Conservation (phyloP, 2,329 filamentous ascomycete genomes). For the Aspergillus sp. region DNA sequence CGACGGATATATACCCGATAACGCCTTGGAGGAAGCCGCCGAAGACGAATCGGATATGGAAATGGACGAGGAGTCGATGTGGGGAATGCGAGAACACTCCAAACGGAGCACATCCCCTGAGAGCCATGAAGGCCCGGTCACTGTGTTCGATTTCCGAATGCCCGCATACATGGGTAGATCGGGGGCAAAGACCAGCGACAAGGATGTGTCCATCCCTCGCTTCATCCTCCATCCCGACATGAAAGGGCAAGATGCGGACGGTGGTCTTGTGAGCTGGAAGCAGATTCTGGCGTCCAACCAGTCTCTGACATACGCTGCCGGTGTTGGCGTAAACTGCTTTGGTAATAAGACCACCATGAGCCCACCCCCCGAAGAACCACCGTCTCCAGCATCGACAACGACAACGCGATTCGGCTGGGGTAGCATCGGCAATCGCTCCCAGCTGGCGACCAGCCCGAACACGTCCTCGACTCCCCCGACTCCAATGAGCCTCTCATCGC, state of each 20-base stretch:
- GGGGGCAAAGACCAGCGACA: slow-evolving; percentile 22
- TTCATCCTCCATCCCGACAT: slow-evolving; percentile 45
- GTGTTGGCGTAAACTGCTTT: slow-evolving; percentile 33
- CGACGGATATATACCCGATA: slow-evolving; percentile 36
- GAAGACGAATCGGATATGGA: slow-evolving; percentile 33
- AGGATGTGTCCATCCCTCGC: slow-evolving; percentile 34
- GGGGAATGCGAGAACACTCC: slow-evolving; percentile 24
- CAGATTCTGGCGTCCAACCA: slow-evolving; percentile 43
- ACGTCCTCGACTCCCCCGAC: slow-evolving; percentile 33
- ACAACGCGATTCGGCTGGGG: slow-evolving; percentile 36
- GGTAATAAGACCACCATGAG: slow-evolving; percentile 21
- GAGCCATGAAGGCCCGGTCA: slow-evolving; percentile 31
- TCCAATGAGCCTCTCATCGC: slow-evolving; percentile 28
- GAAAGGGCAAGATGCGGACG: slow-evolving; percentile 41
- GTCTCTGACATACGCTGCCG: slow-evolving; percentile 36
- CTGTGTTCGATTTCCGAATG: slow-evolving; percentile 41
- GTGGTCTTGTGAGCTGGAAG: slow-evolving; percentile 45
- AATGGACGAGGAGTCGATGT: slow-evolving; percentile 33
- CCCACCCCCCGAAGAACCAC: slow-evolving; percentile 28
- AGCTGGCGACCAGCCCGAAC: slow-evolving; percentile 26
- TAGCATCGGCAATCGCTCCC: slow-evolving; percentile 32
- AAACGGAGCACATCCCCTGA: slow-evolving; percentile 18
- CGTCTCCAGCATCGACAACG: slow-evolving; percentile 31
- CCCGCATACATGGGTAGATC: slow-evolving; percentile 43
- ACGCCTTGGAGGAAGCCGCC: slow-evolving; percentile 25